Base-by-base conservation (phyloP, 2,329 filamentous ascomycete genomes). In the Diaporthe humulicola region DNA sequence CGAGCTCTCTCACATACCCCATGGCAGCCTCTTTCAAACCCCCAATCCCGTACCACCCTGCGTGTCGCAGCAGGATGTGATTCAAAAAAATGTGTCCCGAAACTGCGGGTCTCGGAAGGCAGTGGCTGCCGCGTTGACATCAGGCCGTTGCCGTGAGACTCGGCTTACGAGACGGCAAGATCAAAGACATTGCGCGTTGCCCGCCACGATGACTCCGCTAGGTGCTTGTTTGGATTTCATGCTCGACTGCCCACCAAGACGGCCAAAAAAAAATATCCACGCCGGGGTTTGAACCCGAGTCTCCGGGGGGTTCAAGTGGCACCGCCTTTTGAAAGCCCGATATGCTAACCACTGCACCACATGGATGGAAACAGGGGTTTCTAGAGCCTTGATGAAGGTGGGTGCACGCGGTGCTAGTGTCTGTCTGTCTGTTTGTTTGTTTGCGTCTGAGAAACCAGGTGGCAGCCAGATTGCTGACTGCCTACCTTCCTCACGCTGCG, bases 221-320 rank as follows among this genome's bases (percentile, higher is more conserved):
- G 33, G 2, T 19, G 1, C 25, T 8, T 1, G 15, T 14, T 8
- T 1, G 15, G 25, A 56, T 33, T 57, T 10, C 19, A 30, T 14
- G 22, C 14, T 52, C 42, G 19, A 57, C 25, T 9, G 17, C 4
- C 22, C 67, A 14, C 45, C 22, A 38, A 42, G n/a, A 28, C 19
- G 9, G 28, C n/a, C 57, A 58, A 69, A 54, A 36, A 30, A n/a
- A 9, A 25, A n/a, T 56, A 71, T 28, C 69, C 40, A 33, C 69
- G 28, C 56, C 54, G 69, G 50, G 69, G 40, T 71, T 71, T 71
- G 69, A 71, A 71, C 69, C 50, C 69, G 54, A 57, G 69, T 71
- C 69, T 71, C 38, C 48, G 69, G 69, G 48, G 69, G 15, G 3
- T 12, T 60, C 45, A 40, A 60, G n/a, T 25, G 30, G 7, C 14